Conservation (phyloP, 257 asterid genomes). For the Hygrophila difformis region DNA sequence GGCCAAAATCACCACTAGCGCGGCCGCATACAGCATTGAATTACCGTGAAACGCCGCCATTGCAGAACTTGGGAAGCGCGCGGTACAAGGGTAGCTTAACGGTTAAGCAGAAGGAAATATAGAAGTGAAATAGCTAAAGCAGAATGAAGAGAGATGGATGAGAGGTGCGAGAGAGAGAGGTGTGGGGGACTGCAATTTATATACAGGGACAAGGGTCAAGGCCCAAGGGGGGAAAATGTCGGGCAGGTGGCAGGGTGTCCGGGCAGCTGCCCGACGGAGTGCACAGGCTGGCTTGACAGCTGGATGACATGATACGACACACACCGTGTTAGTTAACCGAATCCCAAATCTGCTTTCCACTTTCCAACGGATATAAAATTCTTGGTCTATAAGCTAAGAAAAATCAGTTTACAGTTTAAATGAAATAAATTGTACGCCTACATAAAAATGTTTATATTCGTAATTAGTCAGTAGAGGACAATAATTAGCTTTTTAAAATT, state of each 20-base stretch:
- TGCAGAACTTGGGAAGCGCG: constrained; percentile 2
- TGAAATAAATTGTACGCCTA: too few relatives aligned
- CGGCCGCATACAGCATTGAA: constrained; percentile 17
- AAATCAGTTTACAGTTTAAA: too few relatives aligned
- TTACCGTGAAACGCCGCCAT: constrained; percentile 33
- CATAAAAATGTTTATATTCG: too few relatives aligned
- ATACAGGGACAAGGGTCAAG: too few relatives aligned
- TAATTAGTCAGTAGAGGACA: too few relatives aligned
- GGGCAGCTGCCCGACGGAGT: constrained; percentile 36
- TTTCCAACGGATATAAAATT: background rate
- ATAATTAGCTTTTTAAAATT: too few relatives aligned
- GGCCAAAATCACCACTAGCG: constrained; percentile 21
- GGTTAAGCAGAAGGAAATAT: background rate
- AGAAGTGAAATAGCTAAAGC: background rate
- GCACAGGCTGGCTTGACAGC: constrained; percentile 32
- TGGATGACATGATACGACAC: constrained; percentile 21
- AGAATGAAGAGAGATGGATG: background rate
- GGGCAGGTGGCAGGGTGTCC: constrained; percentile 36
- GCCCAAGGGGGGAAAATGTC: background rate
- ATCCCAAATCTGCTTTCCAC: background rate
- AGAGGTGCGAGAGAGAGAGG: constrained; percentile 8
- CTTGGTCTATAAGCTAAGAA: too few relatives aligned
- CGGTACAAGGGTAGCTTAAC: too few relatives aligned
- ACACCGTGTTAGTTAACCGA: too few relatives aligned
- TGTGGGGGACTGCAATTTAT: constrained; percentile 9